phyloP scores from a whole-genome alignment of 164 flowering plant species.

The Taxillus chinensis region DNA sequence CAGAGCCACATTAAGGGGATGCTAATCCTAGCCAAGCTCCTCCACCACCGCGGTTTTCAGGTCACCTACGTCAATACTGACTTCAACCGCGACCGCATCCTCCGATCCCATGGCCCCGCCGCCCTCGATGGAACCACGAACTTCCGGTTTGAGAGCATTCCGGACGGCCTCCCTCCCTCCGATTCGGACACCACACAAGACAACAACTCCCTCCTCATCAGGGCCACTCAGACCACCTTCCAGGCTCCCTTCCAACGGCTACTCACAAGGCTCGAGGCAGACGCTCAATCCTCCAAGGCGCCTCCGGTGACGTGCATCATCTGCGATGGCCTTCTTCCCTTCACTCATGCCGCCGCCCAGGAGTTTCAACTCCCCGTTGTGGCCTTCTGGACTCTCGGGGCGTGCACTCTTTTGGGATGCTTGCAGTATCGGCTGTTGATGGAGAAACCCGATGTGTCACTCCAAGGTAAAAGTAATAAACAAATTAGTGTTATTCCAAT shows the following conservation, averaged over 20 bases:
- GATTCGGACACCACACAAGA: not conserved
- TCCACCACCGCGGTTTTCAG: constrained; percentile 1
- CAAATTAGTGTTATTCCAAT: no score
- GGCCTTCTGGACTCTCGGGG: not conserved
- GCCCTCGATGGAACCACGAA: not conserved
- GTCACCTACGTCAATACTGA: constrained; percentile 1
- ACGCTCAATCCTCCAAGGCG: not conserved
- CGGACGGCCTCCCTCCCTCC: not conserved
- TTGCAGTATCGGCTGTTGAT: not conserved
- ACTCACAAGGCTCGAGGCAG: not conserved
- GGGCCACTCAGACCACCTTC: not conserved
- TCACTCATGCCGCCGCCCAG: not conserved
- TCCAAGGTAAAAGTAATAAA: not conserved
- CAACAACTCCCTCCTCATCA: not conserved
- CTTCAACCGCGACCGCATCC: constrained; percentile 1
- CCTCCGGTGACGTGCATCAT: not conserved
- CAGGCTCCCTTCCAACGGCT: not conserved
- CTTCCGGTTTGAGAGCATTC: not conserved
- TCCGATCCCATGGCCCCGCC: not conserved
- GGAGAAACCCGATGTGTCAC: not conserved
- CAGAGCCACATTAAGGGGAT: not conserved
- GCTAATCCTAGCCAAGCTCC: not conserved
- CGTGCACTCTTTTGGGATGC: not conserved
- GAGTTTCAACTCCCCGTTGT: not conserved
- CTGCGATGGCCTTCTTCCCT: not conserved